Evolutionary conservation across 257 asterid species (phyloP), one percentile per base, ranked within the genome.

Genomic region (Capsicum baccatum): DNA sequence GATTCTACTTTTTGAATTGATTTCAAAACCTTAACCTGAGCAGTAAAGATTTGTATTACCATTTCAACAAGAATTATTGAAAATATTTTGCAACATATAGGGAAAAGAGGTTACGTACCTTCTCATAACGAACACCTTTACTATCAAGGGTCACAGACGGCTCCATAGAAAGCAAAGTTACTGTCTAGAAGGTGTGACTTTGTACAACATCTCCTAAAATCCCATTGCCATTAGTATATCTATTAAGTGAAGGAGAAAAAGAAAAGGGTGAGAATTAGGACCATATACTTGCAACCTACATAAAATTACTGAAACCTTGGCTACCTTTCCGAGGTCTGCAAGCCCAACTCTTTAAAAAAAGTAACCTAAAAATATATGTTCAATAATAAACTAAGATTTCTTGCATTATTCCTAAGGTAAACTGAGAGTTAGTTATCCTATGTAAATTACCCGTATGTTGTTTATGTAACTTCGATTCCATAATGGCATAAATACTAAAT

Each of bases 111-210:
- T 76, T 15, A 39, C 57, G 21, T 69, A 87, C 93, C 92, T 90
- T 90, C 58, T 90, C 91, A 82, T 87, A 83, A 57, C 90, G 90
- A 88, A 90, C 87, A 83, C 88, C 92, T 88, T 90, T 91, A 55
- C 91, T 90, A 14, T 87, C 88, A 79, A 89, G 92, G 64, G 88
- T 78, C 67, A 88, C 85, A 19, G 91, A 92, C 54, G 91, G 92
- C 83, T 90, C 93, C 92, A 90, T 90, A 68, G 93, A 87, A 87
- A 90, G 93, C 87, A 90, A 89, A n/a, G 93, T 89, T 62, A 90
- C 88, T 42, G 91, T 89, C 81, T 90, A 92, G 81, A 90, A 89
- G 54, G 89, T 88, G 85, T 90, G 93, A 85, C 93, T 90, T 33
- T 90, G 93, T 81, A 90, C 91, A 79, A 90, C 89, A 85, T 90